A percentile compares a stretch with the other conserved stretches of the same genome.
These are phyloP conservation scores for Bipolaris bicolor DNA, from an alignment of 2,329 filamentous ascomycete genomes.

Conservation along the genomic window DNA sequence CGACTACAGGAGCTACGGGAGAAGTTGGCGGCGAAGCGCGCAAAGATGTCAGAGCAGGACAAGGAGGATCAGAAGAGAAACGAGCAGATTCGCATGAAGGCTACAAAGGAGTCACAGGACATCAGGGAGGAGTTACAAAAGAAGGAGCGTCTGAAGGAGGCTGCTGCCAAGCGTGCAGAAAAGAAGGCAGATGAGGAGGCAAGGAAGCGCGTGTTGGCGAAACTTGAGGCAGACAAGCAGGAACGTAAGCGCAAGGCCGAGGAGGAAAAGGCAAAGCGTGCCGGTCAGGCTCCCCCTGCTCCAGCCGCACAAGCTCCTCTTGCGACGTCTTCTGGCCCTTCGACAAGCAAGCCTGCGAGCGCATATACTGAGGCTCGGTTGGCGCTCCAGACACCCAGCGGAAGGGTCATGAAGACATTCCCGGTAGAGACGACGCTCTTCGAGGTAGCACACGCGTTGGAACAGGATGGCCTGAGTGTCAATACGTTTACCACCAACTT, in stretches of 20 bases:
- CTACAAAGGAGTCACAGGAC: slow-evolving; percentile 86
- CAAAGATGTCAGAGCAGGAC: slow-evolving; percentile 71
- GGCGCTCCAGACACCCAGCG: slow-evolving; percentile 75
- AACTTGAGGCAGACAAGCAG: slow-evolving; percentile 93
- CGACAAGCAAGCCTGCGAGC: slow-evolving; percentile 66
- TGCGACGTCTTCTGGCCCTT: slow-evolving; percentile 55
- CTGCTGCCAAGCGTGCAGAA: slow-evolving; percentile 82
- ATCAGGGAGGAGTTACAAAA: slow-evolving; percentile 85
- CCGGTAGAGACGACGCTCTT: slow-evolving; percentile 90
- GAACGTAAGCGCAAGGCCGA: slow-evolving; percentile 86
- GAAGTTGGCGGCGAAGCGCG: slow-evolving; percentile 74
- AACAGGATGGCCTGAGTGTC: slow-evolving; percentile 73
- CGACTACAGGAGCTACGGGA: slow-evolving; percentile 76
- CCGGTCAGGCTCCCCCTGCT: slow-evolving; percentile 67
- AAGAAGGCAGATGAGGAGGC: slow-evolving; percentile 85
- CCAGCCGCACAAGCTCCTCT: slow-evolving; percentile 56
- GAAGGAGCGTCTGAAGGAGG: slow-evolving; percentile 92
- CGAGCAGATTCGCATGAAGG: slow-evolving; percentile 83
- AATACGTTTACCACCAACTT: slow-evolving; percentile 84
- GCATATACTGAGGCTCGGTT: slow-evolving; percentile 82
- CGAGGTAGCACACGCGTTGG: slow-evolving; percentile 80
- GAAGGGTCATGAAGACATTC: slow-evolving; percentile 85
- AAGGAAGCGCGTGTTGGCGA: slow-evolving; percentile 86
- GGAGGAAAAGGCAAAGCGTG: slow-evolving; percentile 81
- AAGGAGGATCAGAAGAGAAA: slow-evolving; percentile 85